Conservation (phyloP, 208 protist species). For the Trypanosoma grayi region DNA sequence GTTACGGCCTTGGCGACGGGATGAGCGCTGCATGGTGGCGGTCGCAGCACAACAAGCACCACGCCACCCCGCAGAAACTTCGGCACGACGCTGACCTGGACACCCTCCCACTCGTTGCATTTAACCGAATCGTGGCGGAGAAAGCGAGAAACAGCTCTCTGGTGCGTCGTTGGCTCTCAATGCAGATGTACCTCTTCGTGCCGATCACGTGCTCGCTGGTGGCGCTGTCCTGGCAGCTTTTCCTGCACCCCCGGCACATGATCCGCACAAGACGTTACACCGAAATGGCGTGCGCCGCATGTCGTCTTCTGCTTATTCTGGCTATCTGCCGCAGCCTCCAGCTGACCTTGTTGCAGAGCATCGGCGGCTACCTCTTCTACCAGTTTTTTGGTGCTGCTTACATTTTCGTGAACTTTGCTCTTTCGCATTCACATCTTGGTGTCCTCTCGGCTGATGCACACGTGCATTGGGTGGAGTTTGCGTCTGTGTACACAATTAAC, state of each 20-base stretch:
- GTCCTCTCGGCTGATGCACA: constrained; percentile 44
- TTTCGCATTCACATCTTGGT: constrained; percentile 77
- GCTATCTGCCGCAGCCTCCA: constrained; percentile 37
- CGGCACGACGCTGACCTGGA: constrained; percentile 69
- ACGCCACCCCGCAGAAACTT: constrained; percentile 72
- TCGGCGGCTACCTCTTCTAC: constrained; percentile 47
- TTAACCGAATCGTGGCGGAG: constrained; percentile 57
- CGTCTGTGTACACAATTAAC: constrained; percentile 70
- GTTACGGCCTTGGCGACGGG: constrained; percentile 69
- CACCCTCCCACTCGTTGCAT: constrained; percentile 80
- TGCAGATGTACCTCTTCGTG: constrained; percentile 68
- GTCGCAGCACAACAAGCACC: constrained; percentile 79
- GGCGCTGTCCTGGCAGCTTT: constrained; percentile 76
- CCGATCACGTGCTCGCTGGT: constrained; percentile 68
- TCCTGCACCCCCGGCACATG: constrained; percentile 65
- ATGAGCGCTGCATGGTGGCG: constrained; percentile 81
- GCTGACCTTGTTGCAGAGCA: constrained; percentile 37
- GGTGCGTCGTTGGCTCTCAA: constrained; percentile 57
- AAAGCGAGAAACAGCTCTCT: constrained; percentile 28
- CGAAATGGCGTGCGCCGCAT: constrained; percentile 44
- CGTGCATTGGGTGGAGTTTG: constrained; percentile 73
- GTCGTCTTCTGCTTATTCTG: constrained; percentile 42
- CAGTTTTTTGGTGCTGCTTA: constrained; percentile 63
- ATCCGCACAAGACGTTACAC: constrained; percentile 55
- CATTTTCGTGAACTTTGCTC: constrained; percentile 77